phyloP scores from a whole-genome alignment of 495 filamentous ascomycete genomes.

The Haplographium delicatum region DNA sequence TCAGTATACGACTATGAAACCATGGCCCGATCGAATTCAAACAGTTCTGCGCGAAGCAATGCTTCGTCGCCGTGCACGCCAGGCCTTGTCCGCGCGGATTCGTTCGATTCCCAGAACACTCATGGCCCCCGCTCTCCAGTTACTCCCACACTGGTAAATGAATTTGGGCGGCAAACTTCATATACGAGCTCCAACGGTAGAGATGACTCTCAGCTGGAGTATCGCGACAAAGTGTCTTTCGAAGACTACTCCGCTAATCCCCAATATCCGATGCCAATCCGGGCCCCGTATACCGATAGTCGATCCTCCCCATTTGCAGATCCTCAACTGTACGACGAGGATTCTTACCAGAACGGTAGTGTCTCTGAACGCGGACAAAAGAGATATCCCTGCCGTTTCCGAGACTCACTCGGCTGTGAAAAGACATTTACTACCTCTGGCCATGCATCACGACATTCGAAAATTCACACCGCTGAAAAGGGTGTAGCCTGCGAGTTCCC shows the following conservation, averaged over 20 bases:
- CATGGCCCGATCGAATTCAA: conserved; percentile 26
- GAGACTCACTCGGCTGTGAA: conserved; percentile 60
- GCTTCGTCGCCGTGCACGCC: conserved; percentile 41
- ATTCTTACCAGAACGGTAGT: background rate
- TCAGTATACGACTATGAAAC: conserved; percentile 3
- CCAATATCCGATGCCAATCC: background rate
- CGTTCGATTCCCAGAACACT: conserved; percentile 48
- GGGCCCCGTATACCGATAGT: background rate
- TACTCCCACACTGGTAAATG: conserved; percentile 36
- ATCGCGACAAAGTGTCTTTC: conserved; percentile 5
- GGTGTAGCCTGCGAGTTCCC: conserved; percentile 75
- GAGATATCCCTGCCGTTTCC: conserved; percentile 61
- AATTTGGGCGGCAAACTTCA: conserved; percentile 26
- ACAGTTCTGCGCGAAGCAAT: conserved; percentile 26
- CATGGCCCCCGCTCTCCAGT: conserved; percentile 42
- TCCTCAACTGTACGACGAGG: conserved; percentile 10
- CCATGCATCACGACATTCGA: conserved; percentile 92
- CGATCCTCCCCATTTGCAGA: conserved; percentile 11
- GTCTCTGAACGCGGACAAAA: conserved; percentile 33
- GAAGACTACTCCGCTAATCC: conserved; percentile 2
- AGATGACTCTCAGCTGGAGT: background rate
- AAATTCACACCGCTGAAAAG: conserved; percentile 96
- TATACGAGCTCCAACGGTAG: conserved; percentile 20
- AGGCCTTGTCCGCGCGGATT: conserved; percentile 45
- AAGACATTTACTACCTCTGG: conserved; percentile 94